Evolutionary conservation across 768 basidiomycete species (phyloP).

Genomic region (Mycena kentingensis): DNA sequence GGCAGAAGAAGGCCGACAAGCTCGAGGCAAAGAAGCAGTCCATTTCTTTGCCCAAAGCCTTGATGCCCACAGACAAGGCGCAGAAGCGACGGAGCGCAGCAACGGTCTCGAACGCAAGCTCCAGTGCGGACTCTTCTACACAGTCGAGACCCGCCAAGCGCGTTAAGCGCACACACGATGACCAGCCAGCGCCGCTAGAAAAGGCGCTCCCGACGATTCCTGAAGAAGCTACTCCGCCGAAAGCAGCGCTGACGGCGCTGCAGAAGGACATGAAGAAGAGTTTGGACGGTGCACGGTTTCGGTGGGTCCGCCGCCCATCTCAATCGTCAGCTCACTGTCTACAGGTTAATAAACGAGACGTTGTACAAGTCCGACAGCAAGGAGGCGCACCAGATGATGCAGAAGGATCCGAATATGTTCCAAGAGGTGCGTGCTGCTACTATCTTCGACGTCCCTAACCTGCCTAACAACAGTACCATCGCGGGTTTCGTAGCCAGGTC

Average conservation of each 20-base stretch:
- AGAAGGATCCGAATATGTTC: constrained; percentile 76
- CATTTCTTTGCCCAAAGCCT: constrained; percentile 26
- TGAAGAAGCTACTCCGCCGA: constrained; percentile 5
- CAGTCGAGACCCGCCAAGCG: constrained; percentile 15
- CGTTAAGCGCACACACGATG: constrained; percentile 10
- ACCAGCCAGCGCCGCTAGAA: not conserved
- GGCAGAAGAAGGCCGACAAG: constrained; percentile 21
- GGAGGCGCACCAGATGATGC: constrained; percentile 80
- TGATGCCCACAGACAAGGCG: constrained; percentile 20
- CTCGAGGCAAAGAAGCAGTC: constrained; percentile 25
- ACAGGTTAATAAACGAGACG: constrained; percentile 87
- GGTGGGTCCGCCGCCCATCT: constrained; percentile 44
- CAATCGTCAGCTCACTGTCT: not conserved
- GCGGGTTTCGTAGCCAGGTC: constrained; percentile 89
- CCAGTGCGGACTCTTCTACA: constrained; percentile 17
- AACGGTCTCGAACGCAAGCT: constrained; percentile 2
- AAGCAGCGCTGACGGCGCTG: constrained; percentile 55
- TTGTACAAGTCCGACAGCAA: constrained; percentile 85
- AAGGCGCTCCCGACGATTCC: constrained; percentile 20
- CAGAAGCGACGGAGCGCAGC: constrained; percentile 5
- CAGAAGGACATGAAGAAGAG: constrained; percentile 80
- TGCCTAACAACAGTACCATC: constrained; percentile 72
- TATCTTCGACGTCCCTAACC: not conserved
- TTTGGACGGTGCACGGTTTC: constrained; percentile 84
- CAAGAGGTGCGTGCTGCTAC: constrained; percentile 62